Base-by-base conservation (phyloP, 257 asterid genomes). In the Salvia hispanica region DNA sequence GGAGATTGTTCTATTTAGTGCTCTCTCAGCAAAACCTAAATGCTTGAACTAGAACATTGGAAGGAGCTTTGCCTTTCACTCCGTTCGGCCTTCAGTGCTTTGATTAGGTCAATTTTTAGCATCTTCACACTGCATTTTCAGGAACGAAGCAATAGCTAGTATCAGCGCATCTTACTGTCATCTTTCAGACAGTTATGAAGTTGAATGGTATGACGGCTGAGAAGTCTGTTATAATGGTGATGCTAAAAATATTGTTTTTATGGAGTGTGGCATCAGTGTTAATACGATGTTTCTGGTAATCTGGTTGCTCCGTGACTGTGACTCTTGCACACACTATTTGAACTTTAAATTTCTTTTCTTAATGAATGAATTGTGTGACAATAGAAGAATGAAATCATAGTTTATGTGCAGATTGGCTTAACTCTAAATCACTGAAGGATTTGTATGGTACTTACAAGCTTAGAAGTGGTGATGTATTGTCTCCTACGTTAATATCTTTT, bases 171-270 rank as follows among this genome's bases (percentile, higher is more conserved):
- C n/a, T n/a, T n/a, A n/a, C n/a, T n/a, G n/a, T n/a, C n/a, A n/a
- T n/a, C n/a, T n/a, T n/a, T n/a, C n/a, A n/a, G n/a, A n/a, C n/a
- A n/a, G n/a, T n/a, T n/a, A n/a, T n/a, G n/a, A n/a, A n/a, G n/a
- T n/a, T n/a, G n/a, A n/a, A n/a, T n/a, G n/a, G n/a, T n/a, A n/a
- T n/a, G n/a, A n/a, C n/a, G n/a, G n/a, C n/a, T n/a, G n/a, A n/a
- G n/a, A n/a, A n/a, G n/a, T n/a, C n/a, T n/a, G n/a, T n/a, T n/a
- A n/a, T 47, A 28, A 48, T 37, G 51, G 28, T 63, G 58, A 69
- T 74, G 62, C 66, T 64, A 47, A 75, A 11, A 40, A 25, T 47
- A 31, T 69, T 61, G 34, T 44, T 10, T 16, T 62, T 53, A 39
- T 31, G 60, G 34, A 21, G 25, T n/a, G 55, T 31, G 67, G 16